A percentile compares a stretch with the other conserved stretches of the same genome.
phyloP scores from a whole-genome alignment of 1,284 basidiomycete genomes.

The Heliocybe sulcata region DNA sequence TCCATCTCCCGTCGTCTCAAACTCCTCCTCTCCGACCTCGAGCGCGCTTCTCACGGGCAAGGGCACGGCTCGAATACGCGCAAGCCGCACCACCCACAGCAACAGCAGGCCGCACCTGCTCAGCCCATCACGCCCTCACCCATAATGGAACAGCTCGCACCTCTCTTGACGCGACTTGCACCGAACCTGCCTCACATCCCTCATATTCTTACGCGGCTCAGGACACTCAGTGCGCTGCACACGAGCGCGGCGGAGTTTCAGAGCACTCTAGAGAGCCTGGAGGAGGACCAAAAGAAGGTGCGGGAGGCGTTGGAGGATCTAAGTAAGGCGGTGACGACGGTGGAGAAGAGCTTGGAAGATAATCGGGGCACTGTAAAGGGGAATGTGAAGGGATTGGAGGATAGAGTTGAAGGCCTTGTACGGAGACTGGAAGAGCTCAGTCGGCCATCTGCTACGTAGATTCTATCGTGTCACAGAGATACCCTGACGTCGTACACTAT shows the following conservation, averaged over 20 bases:
- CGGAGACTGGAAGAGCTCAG: conserved; percentile 38
- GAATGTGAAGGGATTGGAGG: conserved; percentile 68
- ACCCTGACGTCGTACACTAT: no score
- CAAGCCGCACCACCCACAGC: conserved; percentile 6
- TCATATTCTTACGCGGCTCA: conserved; percentile 82
- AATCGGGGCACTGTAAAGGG: conserved; percentile 68
- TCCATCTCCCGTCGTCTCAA: conserved; percentile 94
- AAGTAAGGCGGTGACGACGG: conserved; percentile 55
- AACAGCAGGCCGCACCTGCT: conserved; percentile 4
- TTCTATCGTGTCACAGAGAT: background rate
- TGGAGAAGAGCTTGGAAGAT: conserved; percentile 71
- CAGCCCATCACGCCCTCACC: conserved; percentile 17
- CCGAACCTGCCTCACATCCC: conserved; percentile 88
- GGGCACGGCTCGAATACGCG: conserved; percentile 20
- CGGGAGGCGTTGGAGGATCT: conserved; percentile 63
- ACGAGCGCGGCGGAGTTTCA: conserved; percentile 77
- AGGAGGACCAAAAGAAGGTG: conserved; percentile 62
- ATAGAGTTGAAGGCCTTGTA: conserved; percentile 49
- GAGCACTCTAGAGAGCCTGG: conserved; percentile 58
- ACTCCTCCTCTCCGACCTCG: conserved; percentile 87
- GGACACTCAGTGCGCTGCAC: conserved; percentile 81
- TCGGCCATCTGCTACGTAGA: background rate
- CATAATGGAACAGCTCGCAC: conserved; percentile 51
- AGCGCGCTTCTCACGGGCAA: conserved; percentile 57
- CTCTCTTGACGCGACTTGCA: conserved; percentile 75